Percentiles rank a stretch among this genome's conserved stretches.
phyloP scores from a whole-genome alignment of 1,139 yeast genomes.

The Sugiyamaella japonica region DNA sequence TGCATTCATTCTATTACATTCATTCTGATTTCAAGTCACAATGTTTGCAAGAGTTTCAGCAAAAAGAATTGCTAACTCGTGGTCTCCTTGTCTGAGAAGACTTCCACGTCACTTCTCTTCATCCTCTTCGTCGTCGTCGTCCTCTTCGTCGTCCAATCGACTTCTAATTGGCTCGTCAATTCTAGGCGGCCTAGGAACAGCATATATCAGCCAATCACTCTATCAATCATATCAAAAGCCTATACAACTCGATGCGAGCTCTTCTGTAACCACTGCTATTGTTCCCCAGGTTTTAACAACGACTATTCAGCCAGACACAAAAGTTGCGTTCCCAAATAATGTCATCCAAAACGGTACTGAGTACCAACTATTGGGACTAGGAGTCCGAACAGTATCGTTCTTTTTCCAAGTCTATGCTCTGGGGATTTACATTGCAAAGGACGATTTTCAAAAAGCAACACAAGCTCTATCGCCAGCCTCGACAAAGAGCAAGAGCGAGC shows the following conservation, averaged over 20 bases:
- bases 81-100: neutral
- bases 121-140: neutral
- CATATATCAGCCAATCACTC: conserved; percentile 3
- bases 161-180: neutral
- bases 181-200: neutral
- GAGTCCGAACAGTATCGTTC: conserved; percentile 81
- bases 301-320: conserved; percentile 39
- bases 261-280: neutral
- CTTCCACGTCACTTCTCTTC: neutral
- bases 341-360: conserved; percentile 32
- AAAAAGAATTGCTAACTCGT: neutral
- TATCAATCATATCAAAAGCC: neutral
- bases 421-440: conserved; percentile 70
- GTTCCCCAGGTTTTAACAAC: neutral
- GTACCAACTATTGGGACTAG: conserved; percentile 67
- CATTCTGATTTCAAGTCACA: neutral
- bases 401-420: conserved; percentile 83
- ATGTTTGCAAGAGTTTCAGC: neutral
- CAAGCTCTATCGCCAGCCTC: conserved; percentile 41
- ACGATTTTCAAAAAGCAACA: conserved; percentile 53
- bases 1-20: no score
- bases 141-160: neutral
- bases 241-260: conserved; percentile 8
- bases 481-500: conserved; percentile 30
- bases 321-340: conserved; percentile 38